Conservation (phyloP, 805 yeast genomes). For the Candida nemodendra region DNA sequence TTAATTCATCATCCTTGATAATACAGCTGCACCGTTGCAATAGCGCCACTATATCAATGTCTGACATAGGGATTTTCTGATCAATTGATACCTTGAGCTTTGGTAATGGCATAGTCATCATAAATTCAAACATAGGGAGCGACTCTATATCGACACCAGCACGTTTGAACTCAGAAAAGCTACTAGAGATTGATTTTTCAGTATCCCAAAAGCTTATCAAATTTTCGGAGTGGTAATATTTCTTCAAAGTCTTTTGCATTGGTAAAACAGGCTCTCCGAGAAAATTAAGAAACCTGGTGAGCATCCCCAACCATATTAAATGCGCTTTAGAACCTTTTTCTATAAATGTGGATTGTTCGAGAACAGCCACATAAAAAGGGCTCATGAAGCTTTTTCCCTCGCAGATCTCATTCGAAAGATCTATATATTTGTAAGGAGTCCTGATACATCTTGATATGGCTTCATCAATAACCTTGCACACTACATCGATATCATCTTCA, state of each 20-base stretch:
- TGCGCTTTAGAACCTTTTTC: conserved; percentile 30
- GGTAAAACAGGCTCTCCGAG: conserved; percentile 55
- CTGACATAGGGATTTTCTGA: conserved; percentile 41
- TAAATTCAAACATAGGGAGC: conserved; percentile 35
- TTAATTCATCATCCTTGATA: conserved; percentile 24
- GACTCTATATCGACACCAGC: conserved; percentile 11
- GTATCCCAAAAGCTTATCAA: conserved; percentile 6
- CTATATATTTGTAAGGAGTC: conserved; percentile 84
- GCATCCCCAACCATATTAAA: conserved; percentile 49
- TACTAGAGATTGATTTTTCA: conserved; percentile 11
- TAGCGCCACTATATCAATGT: conserved; percentile 48
- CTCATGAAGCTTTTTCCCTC: conserved; percentile 38
- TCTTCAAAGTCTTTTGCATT: conserved; percentile 16
- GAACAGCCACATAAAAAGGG: conserved; percentile 53
- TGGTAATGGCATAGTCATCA: conserved; percentile 32
- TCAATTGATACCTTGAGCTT: conserved; percentile 24
- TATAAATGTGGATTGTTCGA: conserved; percentile 70
- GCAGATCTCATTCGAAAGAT: conserved; percentile 36
- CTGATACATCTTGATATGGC: conserved; percentile 65
- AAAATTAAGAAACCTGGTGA: conserved; percentile 46
- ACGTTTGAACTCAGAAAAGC: conserved; percentile 4
- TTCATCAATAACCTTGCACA: conserved; percentile 75
- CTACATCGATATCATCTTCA: conserved; percentile 25
- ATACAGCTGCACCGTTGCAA: conserved; percentile 38
- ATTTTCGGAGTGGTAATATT: conserved; percentile 14